Evolutionary conservation across 169 alveolate genomes (phyloP).

Genomic region (Fabrea salina): DNA sequence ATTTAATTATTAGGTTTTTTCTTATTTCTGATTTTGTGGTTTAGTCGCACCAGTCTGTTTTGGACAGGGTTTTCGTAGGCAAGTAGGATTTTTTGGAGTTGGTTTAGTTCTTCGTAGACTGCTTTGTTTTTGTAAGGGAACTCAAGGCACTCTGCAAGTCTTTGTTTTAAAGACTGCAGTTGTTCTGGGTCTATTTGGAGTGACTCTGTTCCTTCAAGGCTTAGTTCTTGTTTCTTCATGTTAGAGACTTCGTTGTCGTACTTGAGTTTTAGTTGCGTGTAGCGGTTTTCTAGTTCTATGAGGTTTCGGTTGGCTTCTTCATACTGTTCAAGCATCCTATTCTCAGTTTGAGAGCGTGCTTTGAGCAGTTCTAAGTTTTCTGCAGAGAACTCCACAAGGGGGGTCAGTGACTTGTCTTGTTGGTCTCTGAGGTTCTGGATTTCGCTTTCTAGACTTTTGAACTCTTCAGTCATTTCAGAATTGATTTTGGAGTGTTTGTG

Average conservation of each 20-base stretch:
- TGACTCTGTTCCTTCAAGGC: background rate
- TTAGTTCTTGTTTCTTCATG: slow-evolving; percentile 11
- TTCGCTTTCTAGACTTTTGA: slow-evolving; percentile 21
- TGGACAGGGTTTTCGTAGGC: slow-evolving; percentile 30
- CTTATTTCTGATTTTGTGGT: too few species aligned
- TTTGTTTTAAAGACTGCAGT: background rate
- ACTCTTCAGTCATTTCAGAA: slow-evolving; percentile 35
- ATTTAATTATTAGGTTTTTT: too few species aligned
- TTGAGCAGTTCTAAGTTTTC: slow-evolving; percentile 27
- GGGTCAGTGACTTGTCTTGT: background rate
- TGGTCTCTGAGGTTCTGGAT: slow-evolving; percentile 19
- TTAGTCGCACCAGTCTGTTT: too few species aligned
- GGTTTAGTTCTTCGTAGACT: slow-evolving; percentile 34
- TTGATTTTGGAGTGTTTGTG: slow-evolving; percentile 27
- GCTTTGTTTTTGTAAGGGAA: slow-evolving; percentile 24
- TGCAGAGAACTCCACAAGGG: slow-evolving; percentile 12
- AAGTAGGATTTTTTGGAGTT: slow-evolving; percentile 13
- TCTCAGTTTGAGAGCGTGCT: slow-evolving; percentile 10
- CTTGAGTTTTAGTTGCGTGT: slow-evolving; percentile 26
- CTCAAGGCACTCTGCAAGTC: slow-evolving; percentile 20
- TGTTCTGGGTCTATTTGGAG: slow-evolving; percentile 13
- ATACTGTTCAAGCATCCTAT: slow-evolving; percentile 4
- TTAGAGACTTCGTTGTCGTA: slow-evolving; percentile 21
- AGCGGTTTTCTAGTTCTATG: slow-evolving; percentile 10
- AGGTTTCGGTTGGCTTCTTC: slow-evolving; percentile 32